Evolutionary conservation across 345 rosid species (phyloP), one percentile per base, ranked within the genome.

Genomic region (Linum usitatissimum): DNA sequence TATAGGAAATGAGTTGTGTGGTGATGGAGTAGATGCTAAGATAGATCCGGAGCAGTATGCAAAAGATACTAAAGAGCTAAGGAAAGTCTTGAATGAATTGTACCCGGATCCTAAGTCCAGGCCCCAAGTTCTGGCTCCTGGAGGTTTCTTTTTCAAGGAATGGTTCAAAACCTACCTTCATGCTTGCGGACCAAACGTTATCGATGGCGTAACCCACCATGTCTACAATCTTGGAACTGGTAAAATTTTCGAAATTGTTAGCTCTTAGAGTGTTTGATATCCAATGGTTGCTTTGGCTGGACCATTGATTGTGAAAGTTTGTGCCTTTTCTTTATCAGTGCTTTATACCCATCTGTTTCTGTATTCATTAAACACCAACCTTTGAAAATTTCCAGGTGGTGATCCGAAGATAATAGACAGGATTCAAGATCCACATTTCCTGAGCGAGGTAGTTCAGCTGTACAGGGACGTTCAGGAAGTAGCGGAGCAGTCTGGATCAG

Each of bases 171-270:
- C 68, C n/a, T 76, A 77, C 40, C 71, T 84, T 8, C 34, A 68
- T 64, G 64, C 15, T 36, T 55, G 81, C 4, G 89, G 87, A 13
- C 76, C 67, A 8, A 66, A 81, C 21, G 80, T 75, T 48, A 71
- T 82, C 2, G 83, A 78, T 66, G 86, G 78, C 51, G 42, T 75
- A 7, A 79, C 84, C 20, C 90, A 84, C 66, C 94, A 86, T 66
- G 73, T 79, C 23, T 86, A 86, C 68, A 82, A 86, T 31, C 80
- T 86, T 12, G 90, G 90, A 15, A 39, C 83, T 65, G 88, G 86
- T 73, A 69, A 34, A 34, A 7, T 1, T 34, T 34, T 7, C 8
- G 3, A 34, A 34, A 34, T 34, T 34, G 8, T 5, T 34, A 34
- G 38, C 6, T 4, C 6, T 34, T 34, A 34, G 38, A 34, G 3